phyloP scores from a whole-genome alignment of 805 yeast species.

The Ogataea methanolica region DNA sequence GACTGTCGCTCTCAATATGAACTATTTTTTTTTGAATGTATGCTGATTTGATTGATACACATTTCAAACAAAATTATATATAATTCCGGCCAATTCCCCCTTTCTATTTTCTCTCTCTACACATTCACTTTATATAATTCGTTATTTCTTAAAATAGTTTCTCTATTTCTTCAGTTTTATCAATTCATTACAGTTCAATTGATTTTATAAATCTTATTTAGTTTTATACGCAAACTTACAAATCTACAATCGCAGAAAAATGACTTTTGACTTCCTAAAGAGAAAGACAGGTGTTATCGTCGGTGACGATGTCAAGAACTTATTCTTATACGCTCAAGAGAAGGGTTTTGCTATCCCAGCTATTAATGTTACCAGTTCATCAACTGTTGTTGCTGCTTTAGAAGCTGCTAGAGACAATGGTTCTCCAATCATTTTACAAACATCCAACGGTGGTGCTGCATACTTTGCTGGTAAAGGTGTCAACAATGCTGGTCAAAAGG shows the following conservation, averaged over 20 bases:
- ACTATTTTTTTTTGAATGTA: too few relatives aligned
- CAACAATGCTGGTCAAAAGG: slow-evolving; percentile 85
- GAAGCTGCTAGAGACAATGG: slow-evolving; percentile 95
- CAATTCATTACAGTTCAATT: too few relatives aligned
- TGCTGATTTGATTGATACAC: too few relatives aligned
- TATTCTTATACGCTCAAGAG: slow-evolving; percentile 89
- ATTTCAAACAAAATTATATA: too few relatives aligned
- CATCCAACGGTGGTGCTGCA: slow-evolving; percentile 99
- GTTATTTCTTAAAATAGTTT: too few relatives aligned
- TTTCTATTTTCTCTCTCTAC: too few relatives aligned
- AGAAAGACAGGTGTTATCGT: slow-evolving; percentile 97
- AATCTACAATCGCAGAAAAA: slow-evolving; percentile 4
- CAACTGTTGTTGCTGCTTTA: slow-evolving; percentile 93
- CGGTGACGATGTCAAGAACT: slow-evolving; percentile 89
- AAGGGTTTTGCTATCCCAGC: slow-evolving; percentile 97
- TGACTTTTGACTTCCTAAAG: slow-evolving; percentile 60
- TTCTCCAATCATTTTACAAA: slow-evolving; percentile 94
- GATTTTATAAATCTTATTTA: too few relatives aligned
- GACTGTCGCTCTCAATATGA: too few relatives aligned
- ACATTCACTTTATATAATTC: too few relatives aligned
- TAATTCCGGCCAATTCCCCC: too few relatives aligned
- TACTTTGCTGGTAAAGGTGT: slow-evolving; percentile 99
- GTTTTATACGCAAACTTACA: background rate
- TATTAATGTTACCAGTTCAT: slow-evolving; percentile 95
- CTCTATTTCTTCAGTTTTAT: too few relatives aligned